Evolutionary conservation across 2,329 filamentous ascomycete genomes (phyloP), one percentile per base, ranked within the genome.

Genomic region (Clonostachys rosea): DNA sequence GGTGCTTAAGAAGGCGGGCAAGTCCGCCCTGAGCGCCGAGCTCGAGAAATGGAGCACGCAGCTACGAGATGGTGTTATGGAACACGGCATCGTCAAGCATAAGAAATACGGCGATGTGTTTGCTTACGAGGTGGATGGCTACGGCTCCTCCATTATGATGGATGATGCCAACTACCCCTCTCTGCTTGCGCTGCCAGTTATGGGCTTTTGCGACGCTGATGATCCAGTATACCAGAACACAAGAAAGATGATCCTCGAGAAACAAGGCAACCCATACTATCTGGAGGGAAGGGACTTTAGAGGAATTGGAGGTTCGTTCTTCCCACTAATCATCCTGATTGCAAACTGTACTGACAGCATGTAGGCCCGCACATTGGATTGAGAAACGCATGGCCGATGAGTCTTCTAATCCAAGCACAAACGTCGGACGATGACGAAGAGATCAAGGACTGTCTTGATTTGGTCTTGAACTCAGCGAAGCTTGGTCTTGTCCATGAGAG

Each of bases 311-410:
- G 94, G 91, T 83, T 64, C 60, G 76, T 60, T 18, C 36, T 10
- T 20, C 18, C 11, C 17, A 13, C 24, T 16, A 34, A 13, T 5
- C 33, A n/a, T 50, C 6, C 16, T 33, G 12, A 10, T 42, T n/a
- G 36, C 33, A n/a, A 14, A 46, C 12, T 17, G 20, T 24, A 12
- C n/a, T 45, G 43, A 46, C 6, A 34, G 30, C 14, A 47, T 24
- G 14, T 33, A 65, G 79, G 79, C 5, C 81, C 80, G 7, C 82
- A 83, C 59, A 87, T 96, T 54, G 94, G 94, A 0, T 70, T 95
- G n/a, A 73, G 81, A 57, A 89, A 96, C 55, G 94, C 92, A 8
- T 99, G 94, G 94, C 94, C 94, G 0, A 97, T 99, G 91, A 94
- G 89, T 62, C 71, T 96, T 52, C 75, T 99, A 9, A 81, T 96